Conservation (phyloP, 2,329 filamentous ascomycete species). For the Neofusicoccum cordaticola region DNA sequence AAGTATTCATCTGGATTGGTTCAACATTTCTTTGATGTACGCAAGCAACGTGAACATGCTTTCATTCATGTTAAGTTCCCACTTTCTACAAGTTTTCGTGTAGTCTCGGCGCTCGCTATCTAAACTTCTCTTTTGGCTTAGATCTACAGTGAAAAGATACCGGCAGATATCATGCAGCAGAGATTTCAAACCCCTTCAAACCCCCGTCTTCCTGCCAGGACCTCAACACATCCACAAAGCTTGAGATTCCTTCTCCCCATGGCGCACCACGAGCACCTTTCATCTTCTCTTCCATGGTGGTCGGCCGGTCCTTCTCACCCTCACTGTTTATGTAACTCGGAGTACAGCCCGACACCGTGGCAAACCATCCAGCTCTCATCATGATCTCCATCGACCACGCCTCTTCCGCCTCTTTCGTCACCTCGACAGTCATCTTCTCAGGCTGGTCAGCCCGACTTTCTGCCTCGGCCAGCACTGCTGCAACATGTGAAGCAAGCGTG, state of each 20-base stretch:
- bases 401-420: not conserved
- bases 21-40: too few relatives aligned
- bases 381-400: not conserved
- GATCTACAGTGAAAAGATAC: too few relatives aligned
- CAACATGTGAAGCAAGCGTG: not conserved
- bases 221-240: not conserved
- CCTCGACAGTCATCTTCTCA: not conserved
- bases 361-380: not conserved
- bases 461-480: not conserved
- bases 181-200: not conserved
- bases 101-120: too few relatives aligned
- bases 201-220: not conserved
- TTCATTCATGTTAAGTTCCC: too few relatives aligned
- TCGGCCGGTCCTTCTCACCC: not conserved
- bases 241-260: not conserved
- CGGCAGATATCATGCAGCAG: too few relatives aligned
- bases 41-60: too few relatives aligned
- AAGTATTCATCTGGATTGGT: too few relatives aligned
- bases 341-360: not conserved
- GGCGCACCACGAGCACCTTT: not conserved
- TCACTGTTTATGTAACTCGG: constrained; percentile 1
- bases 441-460: not conserved
- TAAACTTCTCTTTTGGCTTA: too few relatives aligned
- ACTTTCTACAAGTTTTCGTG: too few relatives aligned
- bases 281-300: not conserved